Base-by-base conservation (phyloP, 208 protist genomes). In the Wallacemonas sp. region DNA sequence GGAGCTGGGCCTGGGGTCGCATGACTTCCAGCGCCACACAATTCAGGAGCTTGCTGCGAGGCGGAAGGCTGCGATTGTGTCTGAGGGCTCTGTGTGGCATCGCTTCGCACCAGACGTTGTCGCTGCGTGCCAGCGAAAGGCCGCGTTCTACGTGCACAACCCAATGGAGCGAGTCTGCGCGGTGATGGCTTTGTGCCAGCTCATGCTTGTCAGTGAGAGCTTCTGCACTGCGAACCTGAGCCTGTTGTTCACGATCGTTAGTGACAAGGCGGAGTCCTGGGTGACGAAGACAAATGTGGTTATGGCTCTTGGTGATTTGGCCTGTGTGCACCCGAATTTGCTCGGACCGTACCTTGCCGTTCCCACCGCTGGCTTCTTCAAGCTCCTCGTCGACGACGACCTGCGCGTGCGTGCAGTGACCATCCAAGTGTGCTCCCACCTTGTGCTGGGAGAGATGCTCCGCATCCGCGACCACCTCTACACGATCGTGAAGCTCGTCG, bases 401-500 rank as follows among this genome's bases (percentile, higher is more conserved):
- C 71, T 89, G 19, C 80, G 91, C 12, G 91, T 96, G 61, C 80
- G 91, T 26, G 87, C 91, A 3, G 85, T 93, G 61, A 94, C 91
- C 13, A 92, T 96, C 72, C 91, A 96, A 70, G 87, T 96, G 30
- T 96, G 91, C 73, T 94, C 91, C 8, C 91, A 96, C 57, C 72
- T 96, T 6, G 87, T 96, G 46, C 77, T 96, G 39, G 81, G 85
- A 8, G 91, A 96, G 36, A 96, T 96, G 91, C 84, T 96, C 50
- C 91, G 91, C 48, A 89, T 96, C 34, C 73, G 79, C 42, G 87
- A 96, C 50, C 85, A 94, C 73, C 67, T 96, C 19, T 83, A 92
- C 73, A 85, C 79, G 21, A 92, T 96, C 45, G 81, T 96, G 10
- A 88, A 87, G 63, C 79, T 96, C 13, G 87, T 96, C 32, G 91